Conservation (phyloP, 139 green algal genomes). For the Closterium sp. region DNA sequence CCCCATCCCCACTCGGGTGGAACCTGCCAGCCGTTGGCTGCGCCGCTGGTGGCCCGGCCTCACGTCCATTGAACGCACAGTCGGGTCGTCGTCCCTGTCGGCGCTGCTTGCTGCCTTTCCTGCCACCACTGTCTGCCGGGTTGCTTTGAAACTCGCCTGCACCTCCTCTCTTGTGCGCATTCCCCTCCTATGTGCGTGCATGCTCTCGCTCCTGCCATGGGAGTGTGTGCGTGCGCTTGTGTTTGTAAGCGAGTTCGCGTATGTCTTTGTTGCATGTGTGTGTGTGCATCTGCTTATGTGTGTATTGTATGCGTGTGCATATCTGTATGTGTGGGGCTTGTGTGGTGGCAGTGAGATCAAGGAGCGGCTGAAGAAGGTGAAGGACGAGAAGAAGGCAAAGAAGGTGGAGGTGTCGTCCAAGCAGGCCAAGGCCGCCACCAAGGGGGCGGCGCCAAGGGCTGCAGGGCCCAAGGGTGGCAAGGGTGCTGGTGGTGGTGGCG, state of each 20-base stretch:
- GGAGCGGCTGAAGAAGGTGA: constrained; percentile 91
- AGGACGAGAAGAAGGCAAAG: constrained; percentile 77
- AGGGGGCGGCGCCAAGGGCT: not conserved
- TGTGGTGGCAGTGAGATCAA: constrained; percentile 76
- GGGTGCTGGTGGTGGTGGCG: not conserved
- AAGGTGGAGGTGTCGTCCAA: constrained; percentile 43
- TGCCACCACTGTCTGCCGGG: too few relatives aligned
- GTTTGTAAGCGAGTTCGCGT: not conserved
- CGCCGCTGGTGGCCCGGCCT: too few relatives aligned
- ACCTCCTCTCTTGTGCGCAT: not conserved
- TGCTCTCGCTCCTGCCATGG: too few relatives aligned
- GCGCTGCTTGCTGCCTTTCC: not conserved
- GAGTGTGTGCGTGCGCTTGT: too few relatives aligned
- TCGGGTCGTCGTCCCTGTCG: not conserved
- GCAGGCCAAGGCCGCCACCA: constrained; percentile 38
- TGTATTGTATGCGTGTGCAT: not conserved
- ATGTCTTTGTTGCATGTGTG: not conserved
- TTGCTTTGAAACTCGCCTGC: too few relatives aligned
- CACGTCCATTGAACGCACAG: not conserved
- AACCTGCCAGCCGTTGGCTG: too few relatives aligned
- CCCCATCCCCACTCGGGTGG: too few relatives aligned
- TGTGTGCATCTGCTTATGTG: not conserved
- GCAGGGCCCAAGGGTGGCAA: constrained; percentile 21
- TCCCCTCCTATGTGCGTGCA: too few relatives aligned
- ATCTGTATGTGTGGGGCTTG: not conserved